Evolutionary conservation across 2,329 filamentous ascomycete genomes (phyloP).

Genomic region (Graphilbum ipis-grandicollis): DNA sequence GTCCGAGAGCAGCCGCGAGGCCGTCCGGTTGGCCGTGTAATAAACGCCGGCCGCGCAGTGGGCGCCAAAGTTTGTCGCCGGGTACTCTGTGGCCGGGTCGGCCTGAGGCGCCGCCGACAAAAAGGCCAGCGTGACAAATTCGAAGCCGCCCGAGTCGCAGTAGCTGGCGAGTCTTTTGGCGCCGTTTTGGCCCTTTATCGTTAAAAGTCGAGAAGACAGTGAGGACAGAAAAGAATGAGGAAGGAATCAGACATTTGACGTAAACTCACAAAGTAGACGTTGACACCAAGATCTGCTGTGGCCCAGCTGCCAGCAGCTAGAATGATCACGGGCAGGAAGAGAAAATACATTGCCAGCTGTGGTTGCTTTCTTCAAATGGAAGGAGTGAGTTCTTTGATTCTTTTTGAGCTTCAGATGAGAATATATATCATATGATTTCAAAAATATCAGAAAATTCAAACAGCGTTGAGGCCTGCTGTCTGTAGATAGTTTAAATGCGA

Average conservation of each 20-base stretch:
- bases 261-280: background rate
- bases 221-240: too few species aligned
- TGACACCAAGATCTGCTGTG: background rate
- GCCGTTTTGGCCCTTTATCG: constrained; percentile 16
- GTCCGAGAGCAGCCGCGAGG: constrained; percentile 15
- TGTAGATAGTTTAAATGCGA: too few species aligned
- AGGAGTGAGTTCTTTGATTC: too few species aligned
- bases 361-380: too few species aligned
- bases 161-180: constrained; percentile 10
- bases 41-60: constrained; percentile 16
- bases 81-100: constrained; percentile 14
- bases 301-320: background rate
- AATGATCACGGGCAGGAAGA: background rate
- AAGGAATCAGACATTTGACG: too few species aligned
- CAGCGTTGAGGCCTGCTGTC: too few species aligned
- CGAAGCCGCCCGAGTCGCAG: constrained; percentile 17
- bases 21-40: constrained; percentile 8
- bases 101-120: constrained; percentile 22
- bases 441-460: too few species aligned
- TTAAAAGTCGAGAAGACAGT: too few species aligned
- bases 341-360: background rate
- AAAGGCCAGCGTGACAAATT: constrained; percentile 22
- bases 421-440: too few species aligned
- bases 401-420: too few species aligned
- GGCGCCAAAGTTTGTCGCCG: constrained; percentile 20